Percentiles rank a stretch among this genome's conserved stretches.
These are phyloP conservation scores for Talaromyces sp. DNA, from an alignment of 2,329 filamentous ascomycete species.

Conservation along the genomic window DNA sequence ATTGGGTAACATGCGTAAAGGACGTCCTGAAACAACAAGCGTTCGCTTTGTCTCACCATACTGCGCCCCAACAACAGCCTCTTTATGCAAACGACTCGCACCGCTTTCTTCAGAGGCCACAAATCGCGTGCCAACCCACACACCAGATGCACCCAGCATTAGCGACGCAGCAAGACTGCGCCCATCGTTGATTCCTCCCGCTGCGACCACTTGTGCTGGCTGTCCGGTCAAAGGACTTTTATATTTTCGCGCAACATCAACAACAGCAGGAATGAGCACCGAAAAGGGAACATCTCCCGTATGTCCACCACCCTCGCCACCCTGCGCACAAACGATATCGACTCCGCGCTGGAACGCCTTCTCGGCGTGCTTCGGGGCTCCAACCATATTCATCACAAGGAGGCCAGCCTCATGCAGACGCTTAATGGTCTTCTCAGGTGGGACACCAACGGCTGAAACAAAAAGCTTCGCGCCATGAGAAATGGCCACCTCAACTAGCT, in stretches of 20 bases:
- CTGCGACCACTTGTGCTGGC: constrained; percentile 79
- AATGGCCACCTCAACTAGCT: constrained; percentile 84
- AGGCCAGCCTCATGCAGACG: constrained; percentile 78
- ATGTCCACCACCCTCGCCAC: constrained; percentile 90
- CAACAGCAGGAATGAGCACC: constrained; percentile 84
- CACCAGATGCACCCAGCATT: constrained; percentile 84
- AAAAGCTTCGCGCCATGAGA: constrained; percentile 82
- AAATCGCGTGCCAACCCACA: constrained; percentile 94
- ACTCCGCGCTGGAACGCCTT: constrained; percentile 86
- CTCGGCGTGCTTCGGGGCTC: constrained; percentile 84
- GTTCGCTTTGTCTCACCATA: constrained; percentile 82
- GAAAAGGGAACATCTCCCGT: constrained; percentile 84
- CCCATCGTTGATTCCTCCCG: constrained; percentile 84
- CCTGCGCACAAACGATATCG: constrained; percentile 89
- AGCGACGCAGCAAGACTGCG: constrained; percentile 76
- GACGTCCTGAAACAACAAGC: constrained; percentile 78
- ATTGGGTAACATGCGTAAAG: constrained; percentile 78
- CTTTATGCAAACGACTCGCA: constrained; percentile 80
- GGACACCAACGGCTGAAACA: constrained; percentile 85
- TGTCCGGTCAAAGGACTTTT: constrained; percentile 70
- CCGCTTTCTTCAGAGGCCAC: constrained; percentile 81
- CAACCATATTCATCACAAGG: constrained; percentile 96
- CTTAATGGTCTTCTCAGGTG: constrained; percentile 72
- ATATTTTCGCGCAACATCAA: constrained; percentile 77
- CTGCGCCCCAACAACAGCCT: constrained; percentile 75